Conservation (phyloP, 176 grass and related monocot species). For the Avena eriantha region DNA sequence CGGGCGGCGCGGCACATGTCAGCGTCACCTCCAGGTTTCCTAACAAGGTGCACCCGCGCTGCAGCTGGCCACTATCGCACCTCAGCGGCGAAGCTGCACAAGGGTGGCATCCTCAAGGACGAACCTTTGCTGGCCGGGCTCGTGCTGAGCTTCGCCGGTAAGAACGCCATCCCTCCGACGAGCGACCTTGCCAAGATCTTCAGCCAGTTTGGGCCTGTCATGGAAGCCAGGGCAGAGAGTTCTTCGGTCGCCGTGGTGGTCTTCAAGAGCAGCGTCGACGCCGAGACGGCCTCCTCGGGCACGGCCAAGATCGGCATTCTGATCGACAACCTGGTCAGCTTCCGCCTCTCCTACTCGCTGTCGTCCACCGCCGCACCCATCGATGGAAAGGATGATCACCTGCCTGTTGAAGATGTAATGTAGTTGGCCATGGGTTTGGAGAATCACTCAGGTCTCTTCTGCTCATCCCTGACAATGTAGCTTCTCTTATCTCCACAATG, state of each 20-base stretch:
- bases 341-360: conserved; percentile 46
- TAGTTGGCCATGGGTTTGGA: conserved; percentile 13
- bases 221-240: conserved; percentile 48
- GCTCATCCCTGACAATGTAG: neutral
- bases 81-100: neutral
- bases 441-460: conserved; percentile 34
- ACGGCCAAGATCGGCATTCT: conserved; percentile 51
- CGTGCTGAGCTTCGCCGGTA: conserved; percentile 50
- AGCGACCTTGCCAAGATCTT: conserved; percentile 56
- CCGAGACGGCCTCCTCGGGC: conserved; percentile 50
- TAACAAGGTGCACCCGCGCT: conserved; percentile 36
- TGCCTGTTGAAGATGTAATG: neutral
- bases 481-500: neutral
- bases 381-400: conserved; percentile 30
- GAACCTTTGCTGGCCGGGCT: conserved; percentile 38
- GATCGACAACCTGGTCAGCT: conserved; percentile 43
- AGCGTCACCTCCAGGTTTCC: conserved; percentile 11
- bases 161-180: conserved; percentile 26
- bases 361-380: neutral
- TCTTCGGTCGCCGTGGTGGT: conserved; percentile 43
- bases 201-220: conserved; percentile 59
- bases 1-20: conserved; percentile 49
- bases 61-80: neutral
- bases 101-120: neutral
- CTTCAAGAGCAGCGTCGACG: conserved; percentile 55